phyloP scores from a whole-genome alignment of 192 early-diverging fungal genomes.

The Coemansia sp. region DNA sequence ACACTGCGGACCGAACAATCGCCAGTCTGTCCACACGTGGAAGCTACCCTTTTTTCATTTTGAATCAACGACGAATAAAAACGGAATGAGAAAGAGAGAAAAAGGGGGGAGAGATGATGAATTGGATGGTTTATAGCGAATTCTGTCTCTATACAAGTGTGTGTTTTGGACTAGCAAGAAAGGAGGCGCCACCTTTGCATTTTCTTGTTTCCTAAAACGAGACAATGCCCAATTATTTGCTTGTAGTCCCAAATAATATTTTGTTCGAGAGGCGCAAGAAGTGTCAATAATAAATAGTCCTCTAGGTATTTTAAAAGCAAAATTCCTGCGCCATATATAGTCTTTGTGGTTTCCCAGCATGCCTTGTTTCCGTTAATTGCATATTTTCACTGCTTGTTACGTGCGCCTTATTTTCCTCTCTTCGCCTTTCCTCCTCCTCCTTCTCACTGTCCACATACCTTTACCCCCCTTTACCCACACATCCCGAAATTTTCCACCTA shows the following conservation, averaged over 20 bases:
- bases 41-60: not conserved
- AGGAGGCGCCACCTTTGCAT: not conserved
- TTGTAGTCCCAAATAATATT: not conserved
- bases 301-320: not conserved
- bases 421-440: not conserved
- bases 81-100: not conserved
- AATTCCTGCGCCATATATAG: conserved; percentile 9
- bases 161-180: not conserved
- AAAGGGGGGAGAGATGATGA: not conserved
- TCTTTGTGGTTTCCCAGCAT: not conserved
- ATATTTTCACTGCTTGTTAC: not conserved
- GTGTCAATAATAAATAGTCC: not conserved
- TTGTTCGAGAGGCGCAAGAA: not conserved
- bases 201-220: not conserved
- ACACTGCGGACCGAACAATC: not conserved
- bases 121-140: not conserved
- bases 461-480: not conserved
- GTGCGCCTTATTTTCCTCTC: not conserved
- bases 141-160: not conserved
- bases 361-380: not conserved
- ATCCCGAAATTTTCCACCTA: too few species aligned
- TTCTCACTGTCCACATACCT: not conserved
- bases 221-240: not conserved
- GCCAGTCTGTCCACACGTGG: not conserved
- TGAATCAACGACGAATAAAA: not conserved